Percentiles rank a stretch among this genome's conserved stretches.
phyloP scores from a whole-genome alignment of 2,329 filamentous ascomycete genomes.

The Dothistroma pini region DNA sequence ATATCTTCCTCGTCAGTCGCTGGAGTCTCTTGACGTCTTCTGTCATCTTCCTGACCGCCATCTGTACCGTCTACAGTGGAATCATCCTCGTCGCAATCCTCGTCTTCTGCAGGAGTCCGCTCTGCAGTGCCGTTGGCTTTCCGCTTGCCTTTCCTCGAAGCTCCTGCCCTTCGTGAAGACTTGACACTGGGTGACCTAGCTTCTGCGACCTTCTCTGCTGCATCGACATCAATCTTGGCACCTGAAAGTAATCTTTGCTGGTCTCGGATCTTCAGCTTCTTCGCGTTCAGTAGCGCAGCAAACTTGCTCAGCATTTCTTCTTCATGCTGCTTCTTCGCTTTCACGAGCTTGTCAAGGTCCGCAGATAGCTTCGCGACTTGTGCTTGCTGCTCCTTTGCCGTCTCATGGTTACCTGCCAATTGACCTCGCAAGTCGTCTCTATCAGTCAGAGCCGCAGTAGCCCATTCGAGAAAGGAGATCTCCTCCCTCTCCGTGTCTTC shows the following conservation, averaged over 20 bases:
- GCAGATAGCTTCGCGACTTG: constrained; percentile 57
- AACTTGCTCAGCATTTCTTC: constrained; percentile 66
- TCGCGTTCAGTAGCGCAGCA: constrained; percentile 67
- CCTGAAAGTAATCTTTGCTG: constrained; percentile 61
- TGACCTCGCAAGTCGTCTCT: constrained; percentile 42
- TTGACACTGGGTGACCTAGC: constrained; percentile 10
- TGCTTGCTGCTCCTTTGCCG: constrained; percentile 48
- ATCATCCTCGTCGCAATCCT: constrained; percentile 37
- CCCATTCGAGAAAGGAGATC: constrained; percentile 69
- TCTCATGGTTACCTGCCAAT: constrained; percentile 37
- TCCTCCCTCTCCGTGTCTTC: constrained; percentile 54
- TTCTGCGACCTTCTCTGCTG: constrained; percentile 22
- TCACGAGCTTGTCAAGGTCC: constrained; percentile 64
- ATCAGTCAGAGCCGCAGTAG: constrained; percentile 54
- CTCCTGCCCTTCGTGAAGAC: constrained; percentile 20
- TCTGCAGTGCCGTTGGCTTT: constrained; percentile 35
- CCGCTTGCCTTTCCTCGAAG: constrained; percentile 33
- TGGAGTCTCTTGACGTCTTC: constrained; percentile 15
- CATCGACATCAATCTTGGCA: constrained; percentile 62
- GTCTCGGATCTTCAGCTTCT: constrained; percentile 74
- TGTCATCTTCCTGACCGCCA: constrained; percentile 22
- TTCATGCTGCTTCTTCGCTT: constrained; percentile 65
- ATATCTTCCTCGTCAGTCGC: constrained; percentile 18
- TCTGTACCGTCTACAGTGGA: constrained; percentile 26
- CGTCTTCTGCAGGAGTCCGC: constrained; percentile 43